phyloP scores from a whole-genome alignment of 257 asterid genomes.

The Nicotiana otophora region DNA sequence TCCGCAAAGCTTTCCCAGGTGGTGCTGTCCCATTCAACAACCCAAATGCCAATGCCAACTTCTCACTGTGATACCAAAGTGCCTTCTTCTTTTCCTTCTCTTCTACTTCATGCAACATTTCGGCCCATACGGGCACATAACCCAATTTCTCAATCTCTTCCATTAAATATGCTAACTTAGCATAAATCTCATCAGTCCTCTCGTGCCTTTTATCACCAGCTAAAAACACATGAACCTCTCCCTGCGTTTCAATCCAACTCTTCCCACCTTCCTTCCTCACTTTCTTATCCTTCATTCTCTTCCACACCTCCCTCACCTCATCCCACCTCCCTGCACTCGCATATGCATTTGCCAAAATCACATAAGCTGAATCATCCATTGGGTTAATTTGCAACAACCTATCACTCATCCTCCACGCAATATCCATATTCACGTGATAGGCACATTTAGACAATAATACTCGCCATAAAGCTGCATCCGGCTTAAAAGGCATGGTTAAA shows the following conservation, averaged over 20 bases:
- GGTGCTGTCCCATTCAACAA: slow-evolving; percentile 56
- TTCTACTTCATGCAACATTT: slow-evolving; percentile 42
- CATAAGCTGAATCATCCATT: slow-evolving; percentile 72
- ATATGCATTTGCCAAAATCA: slow-evolving; percentile 54
- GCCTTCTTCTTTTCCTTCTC: slow-evolving; percentile 45
- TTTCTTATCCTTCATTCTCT: slow-evolving; percentile 51
- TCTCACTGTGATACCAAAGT: slow-evolving; percentile 63
- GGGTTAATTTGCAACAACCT: slow-evolving; percentile 57
- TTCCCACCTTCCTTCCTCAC: slow-evolving; percentile 64
- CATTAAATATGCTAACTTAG: slow-evolving; percentile 48
- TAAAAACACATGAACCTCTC: slow-evolving; percentile 51
- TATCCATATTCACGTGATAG: slow-evolving; percentile 21
- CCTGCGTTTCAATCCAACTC: slow-evolving; percentile 71
- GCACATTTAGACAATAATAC: slow-evolving; percentile 42
- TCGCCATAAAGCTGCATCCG: slow-evolving; percentile 86
- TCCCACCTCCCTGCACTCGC: slow-evolving; percentile 55
- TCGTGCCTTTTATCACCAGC: slow-evolving; percentile 59
- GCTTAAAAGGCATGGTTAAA: slow-evolving; percentile 55
- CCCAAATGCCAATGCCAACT: slow-evolving; percentile 69
- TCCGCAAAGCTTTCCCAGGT: slow-evolving; percentile 57
- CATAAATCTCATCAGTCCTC: slow-evolving; percentile 51
- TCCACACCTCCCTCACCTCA: slow-evolving; percentile 53
- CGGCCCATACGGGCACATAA: slow-evolving; percentile 41
- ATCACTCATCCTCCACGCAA: slow-evolving; percentile 52
- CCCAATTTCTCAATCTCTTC: slow-evolving; percentile 56